Evolutionary conservation across 805 yeast species (phyloP).

Genomic region (Nakazawaea populi): DNA sequence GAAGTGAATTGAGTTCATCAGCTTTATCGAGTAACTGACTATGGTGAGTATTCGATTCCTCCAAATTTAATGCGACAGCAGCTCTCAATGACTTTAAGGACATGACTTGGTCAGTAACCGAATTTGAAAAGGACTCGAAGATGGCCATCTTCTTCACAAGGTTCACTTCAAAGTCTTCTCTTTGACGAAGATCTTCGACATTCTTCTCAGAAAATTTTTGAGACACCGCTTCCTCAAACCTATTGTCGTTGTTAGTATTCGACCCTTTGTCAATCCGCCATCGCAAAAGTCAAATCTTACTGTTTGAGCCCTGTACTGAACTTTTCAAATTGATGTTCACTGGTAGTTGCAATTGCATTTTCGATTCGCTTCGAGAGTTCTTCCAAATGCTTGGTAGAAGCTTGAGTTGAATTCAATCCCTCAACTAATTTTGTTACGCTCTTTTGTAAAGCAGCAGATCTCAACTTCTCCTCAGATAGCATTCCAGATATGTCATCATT

Average conservation of each 20-base stretch:
- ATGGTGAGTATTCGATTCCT: not conserved
- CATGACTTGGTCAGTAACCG: not conserved
- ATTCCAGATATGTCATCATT: conserved; percentile 39
- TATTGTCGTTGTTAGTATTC: conserved; percentile 11
- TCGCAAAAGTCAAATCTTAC: conserved; percentile 25
- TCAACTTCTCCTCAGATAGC: conserved; percentile 40
- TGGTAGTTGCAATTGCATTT: conserved; percentile 11
- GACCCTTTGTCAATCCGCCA: conserved; percentile 14
- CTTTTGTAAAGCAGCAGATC: conserved; percentile 23
- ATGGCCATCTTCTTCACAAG: not conserved
- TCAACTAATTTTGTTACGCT: conserved; percentile 12
- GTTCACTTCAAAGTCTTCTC: not conserved
- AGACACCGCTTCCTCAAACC: conserved; percentile 6
- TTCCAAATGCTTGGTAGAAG: conserved; percentile 4
- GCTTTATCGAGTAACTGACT: not conserved
- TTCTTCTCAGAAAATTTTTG: conserved; percentile 4
- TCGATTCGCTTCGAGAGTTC: conserved; percentile 1
- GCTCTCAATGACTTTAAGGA: not conserved
- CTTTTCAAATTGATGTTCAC: no score
- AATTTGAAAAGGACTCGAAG: not conserved
- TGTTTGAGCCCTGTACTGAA: conserved; percentile 18
- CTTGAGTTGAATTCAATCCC: conserved; percentile 10
- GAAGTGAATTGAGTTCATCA: not conserved
- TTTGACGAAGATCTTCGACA: not conserved
- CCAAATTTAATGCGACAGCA: not conserved